phyloP scores from a whole-genome alignment of 768 basidiomycete species.

The Royoungia palumana region DNA sequence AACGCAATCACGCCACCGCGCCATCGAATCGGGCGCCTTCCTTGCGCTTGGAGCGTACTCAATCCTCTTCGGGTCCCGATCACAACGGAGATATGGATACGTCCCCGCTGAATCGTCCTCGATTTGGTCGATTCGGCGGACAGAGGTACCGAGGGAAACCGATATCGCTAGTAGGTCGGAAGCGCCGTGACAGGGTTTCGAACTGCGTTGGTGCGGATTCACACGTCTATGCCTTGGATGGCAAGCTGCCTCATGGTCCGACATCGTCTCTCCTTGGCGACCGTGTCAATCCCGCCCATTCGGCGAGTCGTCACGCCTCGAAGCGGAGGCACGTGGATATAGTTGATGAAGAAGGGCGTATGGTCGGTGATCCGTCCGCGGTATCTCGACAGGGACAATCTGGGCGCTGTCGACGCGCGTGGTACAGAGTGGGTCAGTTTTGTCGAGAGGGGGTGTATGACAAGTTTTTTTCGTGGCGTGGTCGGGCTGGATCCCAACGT shows the following conservation, averaged over 20 bases:
- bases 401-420: background rate
- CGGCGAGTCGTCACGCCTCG: background rate
- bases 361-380: conserved; percentile 17
- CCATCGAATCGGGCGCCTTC: conserved; percentile 4
- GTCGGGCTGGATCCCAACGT: conserved; percentile 1
- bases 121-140: background rate
- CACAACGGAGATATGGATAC: background rate
- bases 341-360: background rate
- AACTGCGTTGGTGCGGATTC: background rate
- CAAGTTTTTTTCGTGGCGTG: conserved; percentile 10
- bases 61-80: background rate
- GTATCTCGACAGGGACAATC: background rate
- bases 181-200: background rate
- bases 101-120: background rate
- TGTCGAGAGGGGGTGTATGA: conserved; percentile 6
- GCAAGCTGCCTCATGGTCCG: background rate
- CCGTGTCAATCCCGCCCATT: background rate
- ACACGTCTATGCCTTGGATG: background rate
- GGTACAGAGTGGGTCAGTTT: background rate
- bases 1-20: background rate
- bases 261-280: background rate
- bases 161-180: background rate
- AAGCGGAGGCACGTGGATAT: background rate
- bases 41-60: background rate
- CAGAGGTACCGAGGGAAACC: background rate